A percentile compares a stretch with the other conserved stretches of the same genome.
These are phyloP conservation scores for Coriaria nepalensis DNA, from an alignment of 306 rosid species.

Conservation along the genomic window DNA sequence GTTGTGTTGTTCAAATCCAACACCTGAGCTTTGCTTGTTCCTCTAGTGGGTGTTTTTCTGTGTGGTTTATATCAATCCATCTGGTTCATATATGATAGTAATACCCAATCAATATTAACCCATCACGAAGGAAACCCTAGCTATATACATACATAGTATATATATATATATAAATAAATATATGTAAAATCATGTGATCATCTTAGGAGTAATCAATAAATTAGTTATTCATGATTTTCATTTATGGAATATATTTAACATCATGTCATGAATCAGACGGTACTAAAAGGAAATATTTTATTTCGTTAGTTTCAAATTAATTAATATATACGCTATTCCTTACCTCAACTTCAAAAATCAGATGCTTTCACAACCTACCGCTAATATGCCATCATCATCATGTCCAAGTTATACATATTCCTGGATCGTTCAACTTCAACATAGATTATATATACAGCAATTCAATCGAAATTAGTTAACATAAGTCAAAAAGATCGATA, in stretches of 20 bases:
- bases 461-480: no score
- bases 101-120: neutral
- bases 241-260: no score
- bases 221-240: no score
- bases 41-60: neutral
- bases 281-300: no score
- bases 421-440: no score
- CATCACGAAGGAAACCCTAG: constrained; percentile 7
- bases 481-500: no score
- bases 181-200: no score
- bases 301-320: constrained; percentile 10
- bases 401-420: neutral
- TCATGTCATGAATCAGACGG: constrained; percentile 32
- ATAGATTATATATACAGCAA: no score
- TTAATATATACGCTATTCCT: neutral
- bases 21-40: neutral
- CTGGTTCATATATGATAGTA: neutral
- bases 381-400: constrained; percentile 6
- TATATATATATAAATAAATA: no score
- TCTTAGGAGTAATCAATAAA: no score
- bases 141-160: constrained; percentile 15
- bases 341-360: neutral
- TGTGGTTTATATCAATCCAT: constrained; percentile 8
- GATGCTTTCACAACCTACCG: neutral
- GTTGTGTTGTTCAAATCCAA: constrained; percentile 4